Conservation (phyloP, 441 rosid genomes). For the Geranium incanum region DNA sequence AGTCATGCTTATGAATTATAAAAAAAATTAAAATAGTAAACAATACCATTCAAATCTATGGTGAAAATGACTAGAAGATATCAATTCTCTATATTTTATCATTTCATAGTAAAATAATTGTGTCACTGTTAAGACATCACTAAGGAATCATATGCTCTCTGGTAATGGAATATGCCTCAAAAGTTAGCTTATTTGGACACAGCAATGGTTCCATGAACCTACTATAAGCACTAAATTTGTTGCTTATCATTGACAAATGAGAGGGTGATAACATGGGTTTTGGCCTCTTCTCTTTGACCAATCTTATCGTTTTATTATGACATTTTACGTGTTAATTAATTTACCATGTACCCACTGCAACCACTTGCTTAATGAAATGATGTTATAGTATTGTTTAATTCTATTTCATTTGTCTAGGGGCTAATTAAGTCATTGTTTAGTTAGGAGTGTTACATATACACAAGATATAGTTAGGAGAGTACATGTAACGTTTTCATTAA, state of each 20-base stretch:
- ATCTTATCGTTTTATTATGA: slow-evolving; percentile 15
- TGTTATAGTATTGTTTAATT: no score
- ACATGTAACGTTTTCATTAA: no score
- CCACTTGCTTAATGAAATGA: background rate
- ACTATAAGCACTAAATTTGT: slow-evolving; percentile 30
- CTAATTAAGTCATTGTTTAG: background rate
- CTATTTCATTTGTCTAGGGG: no score
- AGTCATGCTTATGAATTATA: no score
- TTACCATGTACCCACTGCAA: background rate
- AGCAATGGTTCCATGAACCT: slow-evolving; percentile 12
- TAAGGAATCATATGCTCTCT: background rate
- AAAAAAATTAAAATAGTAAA: background rate
- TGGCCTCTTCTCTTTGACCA: slow-evolving; percentile 29
- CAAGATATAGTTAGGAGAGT: no score
- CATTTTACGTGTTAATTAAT: background rate
- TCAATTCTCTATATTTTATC: background rate
- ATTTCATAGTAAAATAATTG: background rate
- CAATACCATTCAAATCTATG: background rate
- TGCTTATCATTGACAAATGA: slow-evolving; percentile 30
- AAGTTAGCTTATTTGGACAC: background rate
- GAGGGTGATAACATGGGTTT: slow-evolving; percentile 27
- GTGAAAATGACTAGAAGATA: background rate
- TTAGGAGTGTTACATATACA: no score
- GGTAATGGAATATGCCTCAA: background rate
- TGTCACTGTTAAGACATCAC: background rate